Evolutionary conservation across 2,329 filamentous ascomycete genomes (phyloP).

Genomic region (Paecilomyces sp.): DNA sequence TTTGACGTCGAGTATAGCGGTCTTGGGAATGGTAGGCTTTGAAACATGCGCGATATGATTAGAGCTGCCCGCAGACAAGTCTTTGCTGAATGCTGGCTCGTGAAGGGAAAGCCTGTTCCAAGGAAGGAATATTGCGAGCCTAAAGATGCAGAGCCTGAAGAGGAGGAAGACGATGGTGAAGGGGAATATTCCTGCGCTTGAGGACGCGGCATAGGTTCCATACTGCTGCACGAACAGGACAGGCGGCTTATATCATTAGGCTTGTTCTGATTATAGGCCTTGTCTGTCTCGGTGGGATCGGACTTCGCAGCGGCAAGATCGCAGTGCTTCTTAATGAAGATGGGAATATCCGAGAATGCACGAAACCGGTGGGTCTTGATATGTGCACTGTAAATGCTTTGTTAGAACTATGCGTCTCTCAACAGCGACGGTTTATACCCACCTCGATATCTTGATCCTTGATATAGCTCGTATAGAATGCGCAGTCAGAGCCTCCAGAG

Average conservation of each 20-base stretch:
- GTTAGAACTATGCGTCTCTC: slow-evolving; percentile 4
- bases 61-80: slow-evolving; percentile 35
- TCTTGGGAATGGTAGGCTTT: slow-evolving; percentile 30
- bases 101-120: slow-evolving; percentile 31
- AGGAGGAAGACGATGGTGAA: slow-evolving; percentile 22
- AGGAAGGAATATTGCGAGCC: slow-evolving; percentile 8
- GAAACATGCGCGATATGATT: slow-evolving; percentile 35
- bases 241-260: slow-evolving; percentile 17
- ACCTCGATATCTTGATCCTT: slow-evolving; percentile 40
- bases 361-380: slow-evolving; percentile 41
- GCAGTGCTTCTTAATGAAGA: slow-evolving; percentile 40
- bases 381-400: slow-evolving; percentile 26
- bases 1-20: slow-evolving; percentile 16
- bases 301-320: slow-evolving; percentile 30
- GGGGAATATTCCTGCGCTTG: slow-evolving; percentile 24
- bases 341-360: slow-evolving; percentile 39
- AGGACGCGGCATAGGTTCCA: slow-evolving; percentile 22
- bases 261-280: slow-evolving; percentile 8
- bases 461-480: slow-evolving; percentile 34
- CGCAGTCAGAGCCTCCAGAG: slow-evolving; percentile 29
- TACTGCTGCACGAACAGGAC: slow-evolving; percentile 24
- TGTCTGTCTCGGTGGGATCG: slow-evolving; percentile 4
- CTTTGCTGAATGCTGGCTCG: slow-evolving; percentile 32
- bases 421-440: neutral
- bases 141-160: slow-evolving; percentile 22